Conservation (phyloP, 1,284 basidiomycete species). For the Porogramme epimiltina region DNA sequence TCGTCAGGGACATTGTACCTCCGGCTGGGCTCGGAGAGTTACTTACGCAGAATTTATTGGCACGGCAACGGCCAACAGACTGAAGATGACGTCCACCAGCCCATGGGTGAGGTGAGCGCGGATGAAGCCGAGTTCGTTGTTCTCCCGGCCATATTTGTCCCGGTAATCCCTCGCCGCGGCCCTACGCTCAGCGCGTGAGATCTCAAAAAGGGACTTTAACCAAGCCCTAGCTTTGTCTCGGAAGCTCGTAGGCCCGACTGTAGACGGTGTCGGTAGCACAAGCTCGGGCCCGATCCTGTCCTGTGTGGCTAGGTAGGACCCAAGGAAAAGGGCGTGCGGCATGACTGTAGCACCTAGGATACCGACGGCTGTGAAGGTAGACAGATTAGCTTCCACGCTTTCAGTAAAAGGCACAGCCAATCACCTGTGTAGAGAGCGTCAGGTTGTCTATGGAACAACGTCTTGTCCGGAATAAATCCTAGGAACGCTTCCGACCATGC, state of each 20-base stretch:
- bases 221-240: constrained; percentile 13
- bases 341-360: constrained; percentile 85
- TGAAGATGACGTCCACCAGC: constrained; percentile 61
- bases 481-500: constrained; percentile 77
- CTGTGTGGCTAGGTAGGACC: constrained; percentile 82
- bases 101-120: constrained; percentile 77
- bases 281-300: constrained; percentile 20
- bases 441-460: constrained; percentile 47
- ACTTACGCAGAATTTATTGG: constrained; percentile 71
- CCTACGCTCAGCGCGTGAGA: constrained; percentile 29
- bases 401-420: constrained; percentile 13
- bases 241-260: constrained; percentile 7
- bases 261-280: constrained; percentile 20
- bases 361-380: constrained; percentile 69
- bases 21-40: neutral
- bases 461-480: constrained; percentile 81
- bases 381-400: constrained; percentile 54
- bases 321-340: constrained; percentile 92
- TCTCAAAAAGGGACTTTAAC: constrained; percentile 26
- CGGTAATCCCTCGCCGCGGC: constrained; percentile 28
- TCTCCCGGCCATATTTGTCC: constrained; percentile 45
- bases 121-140: constrained; percentile 70
- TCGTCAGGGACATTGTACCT: neutral
- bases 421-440: constrained; percentile 78
- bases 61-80: constrained; percentile 79